Base-by-base conservation (phyloP, 345 rosid genomes). In the Gynandropsis gynandra region DNA sequence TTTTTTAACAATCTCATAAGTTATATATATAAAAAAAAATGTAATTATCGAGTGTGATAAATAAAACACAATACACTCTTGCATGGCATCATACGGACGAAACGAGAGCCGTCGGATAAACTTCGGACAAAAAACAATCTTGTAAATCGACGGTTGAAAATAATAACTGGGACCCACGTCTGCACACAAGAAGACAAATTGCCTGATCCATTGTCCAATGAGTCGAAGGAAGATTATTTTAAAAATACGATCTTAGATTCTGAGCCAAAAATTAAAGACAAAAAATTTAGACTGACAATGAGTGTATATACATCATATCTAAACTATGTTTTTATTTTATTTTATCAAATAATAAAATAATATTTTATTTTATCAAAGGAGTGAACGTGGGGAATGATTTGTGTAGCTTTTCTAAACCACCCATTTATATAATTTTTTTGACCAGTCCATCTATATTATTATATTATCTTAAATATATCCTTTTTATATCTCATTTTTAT, bases 361-460 rank as follows among this genome's bases (percentile, higher is more conserved):
- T 52, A 12, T 17, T n/a, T n/a, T n/a, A n/a, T n/a, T n/a, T n/a
- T n/a, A 9, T 19, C 16, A 4, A 16, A 36, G 16, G 8, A 62
- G 54, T 50, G 45, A 66, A 62, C 62, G 61, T 62, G 66, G 54
- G 47, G 61, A 66, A 59, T 59, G 31, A 66, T 59, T 66, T 44
- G 56, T 49, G 15, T 63, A 63, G 52, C 51, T 63, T 55, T 55
- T 42, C 9, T 21, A 44, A 55, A 10, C 21, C 33, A 40, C 9
- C 37, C 55, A 46, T 47, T 31, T 19, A n/a, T 59, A 13, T 49
- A 5, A 29, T 9, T 2, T 13, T 31, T 39, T 40, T 44, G 4
- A 36, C 13, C 40, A 7, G 40, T 9, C 11, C 11, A 36, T 36
- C 3, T 9, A 36, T 36, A n/a, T 9, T 0, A 9, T 36, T 9